Evolutionary conservation across 2,329 filamentous ascomycete species (phyloP).

Genomic region (Kalaharituber pfeilii): DNA sequence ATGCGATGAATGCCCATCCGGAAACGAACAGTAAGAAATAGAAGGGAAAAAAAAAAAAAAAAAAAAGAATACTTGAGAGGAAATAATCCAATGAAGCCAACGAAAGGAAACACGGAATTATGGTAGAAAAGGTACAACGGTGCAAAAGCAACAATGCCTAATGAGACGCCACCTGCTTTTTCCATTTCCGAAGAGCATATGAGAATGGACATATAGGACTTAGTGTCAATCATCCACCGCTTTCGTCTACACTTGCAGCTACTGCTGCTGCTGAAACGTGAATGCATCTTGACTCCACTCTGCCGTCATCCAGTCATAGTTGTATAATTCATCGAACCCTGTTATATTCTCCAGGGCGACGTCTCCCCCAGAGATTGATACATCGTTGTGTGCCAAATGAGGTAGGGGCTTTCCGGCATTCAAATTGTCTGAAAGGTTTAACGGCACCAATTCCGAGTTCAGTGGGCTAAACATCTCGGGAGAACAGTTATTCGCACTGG

Average conservation of each 20-base stretch:
- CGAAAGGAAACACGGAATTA: neutral
- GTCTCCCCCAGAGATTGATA: neutral
- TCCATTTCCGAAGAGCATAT: neutral
- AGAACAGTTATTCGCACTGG: neutral
- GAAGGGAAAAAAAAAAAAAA: neutral
- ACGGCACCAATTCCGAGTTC: neutral
- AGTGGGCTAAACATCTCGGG: neutral
- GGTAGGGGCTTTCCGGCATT: neutral
- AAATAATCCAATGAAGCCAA: too few species aligned
- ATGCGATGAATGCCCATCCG: conserved; percentile 1
- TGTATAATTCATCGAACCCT: neutral
- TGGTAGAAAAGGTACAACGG: neutral
- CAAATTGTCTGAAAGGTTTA: neutral
- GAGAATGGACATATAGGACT: too few species aligned
- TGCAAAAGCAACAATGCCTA: neutral
- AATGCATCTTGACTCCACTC: neutral
- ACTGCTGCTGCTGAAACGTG: neutral
- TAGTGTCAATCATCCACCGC: too few species aligned
- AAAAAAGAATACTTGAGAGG: too few species aligned
- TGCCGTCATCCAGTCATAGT: neutral
- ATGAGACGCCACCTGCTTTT: neutral
- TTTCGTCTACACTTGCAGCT: too few species aligned
- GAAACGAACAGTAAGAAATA: neutral
- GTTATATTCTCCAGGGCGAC: neutral
- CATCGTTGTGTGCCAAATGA: neutral